Evolutionary conservation across 23 red algal genomes (phyloP).

Genomic region (Gracilaria gracilis): DNA sequence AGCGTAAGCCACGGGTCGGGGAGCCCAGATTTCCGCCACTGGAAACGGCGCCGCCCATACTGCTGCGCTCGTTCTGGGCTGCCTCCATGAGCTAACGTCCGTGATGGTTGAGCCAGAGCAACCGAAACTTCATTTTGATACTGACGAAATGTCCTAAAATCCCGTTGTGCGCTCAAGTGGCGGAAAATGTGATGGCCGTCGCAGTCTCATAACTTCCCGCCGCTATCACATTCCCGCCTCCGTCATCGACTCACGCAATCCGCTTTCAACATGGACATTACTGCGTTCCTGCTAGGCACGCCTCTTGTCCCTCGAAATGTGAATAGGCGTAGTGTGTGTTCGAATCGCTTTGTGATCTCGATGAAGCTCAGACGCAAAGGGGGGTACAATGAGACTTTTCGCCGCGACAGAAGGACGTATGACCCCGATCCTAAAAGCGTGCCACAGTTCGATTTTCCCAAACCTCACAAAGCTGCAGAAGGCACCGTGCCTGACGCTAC

Average conservation of each 20-base stretch:
- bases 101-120: not conserved
- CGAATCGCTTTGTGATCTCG: not conserved
- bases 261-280: slow-evolving; percentile 3
- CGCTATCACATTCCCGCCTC: not conserved
- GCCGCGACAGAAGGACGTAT: not conserved
- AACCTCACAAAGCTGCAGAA: not conserved
- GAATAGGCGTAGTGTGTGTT: not conserved
- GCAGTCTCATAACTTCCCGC: not conserved
- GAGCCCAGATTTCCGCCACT: not conserved
- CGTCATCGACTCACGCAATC: not conserved
- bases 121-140: slow-evolving; percentile 32
- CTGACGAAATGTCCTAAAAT: slow-evolving; percentile 37
- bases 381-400: slow-evolving; percentile 21
- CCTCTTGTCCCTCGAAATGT: not conserved
- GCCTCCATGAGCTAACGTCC: not conserved
- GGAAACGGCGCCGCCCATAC: not conserved
- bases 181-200: not conserved
- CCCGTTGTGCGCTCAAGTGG: slow-evolving; percentile 6
- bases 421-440: slow-evolving; percentile 12
- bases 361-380: slow-evolving; percentile 13
- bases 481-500: not conserved
- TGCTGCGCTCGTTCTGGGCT: not conserved
- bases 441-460: not conserved
- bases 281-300: slow-evolving; percentile 11
- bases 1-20: not conserved